Evolutionary conservation across 2,329 filamentous ascomycete genomes (phyloP), one percentile per base, ranked within the genome.

Genomic region (Ophiognomonia clavigignenti-juglandacearum): DNA sequence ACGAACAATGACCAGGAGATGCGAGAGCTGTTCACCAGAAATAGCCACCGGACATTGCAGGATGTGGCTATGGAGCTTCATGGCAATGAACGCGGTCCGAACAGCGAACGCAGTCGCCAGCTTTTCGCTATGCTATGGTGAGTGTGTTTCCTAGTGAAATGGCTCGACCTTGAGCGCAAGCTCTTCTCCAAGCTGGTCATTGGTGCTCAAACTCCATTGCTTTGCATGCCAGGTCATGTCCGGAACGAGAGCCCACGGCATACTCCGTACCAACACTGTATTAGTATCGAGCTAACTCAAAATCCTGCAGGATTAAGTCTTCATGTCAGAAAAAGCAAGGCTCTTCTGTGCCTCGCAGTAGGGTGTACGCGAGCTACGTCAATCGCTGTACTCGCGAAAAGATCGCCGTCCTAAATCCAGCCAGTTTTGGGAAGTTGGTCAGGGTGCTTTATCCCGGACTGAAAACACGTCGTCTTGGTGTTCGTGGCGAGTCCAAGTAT

Each of bases 401-500:
- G 61, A 95, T 97, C 32, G 95, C 93, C 1, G 91, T 96, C 9
- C 70, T 98, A 48, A 98, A 98, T 61, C 93, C 93, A 35, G 93
- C 93, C 9, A 97, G 92, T 23, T 98, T 98, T 67, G 93, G 93
- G 47, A 98, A 98, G 67, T 80, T 98, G 36, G 93, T 98, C 27
- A 83, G 93, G 26, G 92, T 98, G 32, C 86, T 98, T 43, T 98
- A 97, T 58, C 92, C 93, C 0, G 92, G 91, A 35, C 84, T 98
- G 19, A 92, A 95, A 67, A 98, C 93, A 26, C 80, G 93, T 50
- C 81, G 93, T 54, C 75, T 98, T 11, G 93, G 93, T 53, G 91
- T 97, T 39, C 83, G 93, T 44, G 93, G 93, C 54, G 92, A 97
- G 69, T 98, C 93, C 13, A 98, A 98, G 64, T 98, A 98, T 64